Evolutionary conservation across 2,329 filamentous ascomycete species (phyloP).

Genomic region (Alternaria angustiovoidea): DNA sequence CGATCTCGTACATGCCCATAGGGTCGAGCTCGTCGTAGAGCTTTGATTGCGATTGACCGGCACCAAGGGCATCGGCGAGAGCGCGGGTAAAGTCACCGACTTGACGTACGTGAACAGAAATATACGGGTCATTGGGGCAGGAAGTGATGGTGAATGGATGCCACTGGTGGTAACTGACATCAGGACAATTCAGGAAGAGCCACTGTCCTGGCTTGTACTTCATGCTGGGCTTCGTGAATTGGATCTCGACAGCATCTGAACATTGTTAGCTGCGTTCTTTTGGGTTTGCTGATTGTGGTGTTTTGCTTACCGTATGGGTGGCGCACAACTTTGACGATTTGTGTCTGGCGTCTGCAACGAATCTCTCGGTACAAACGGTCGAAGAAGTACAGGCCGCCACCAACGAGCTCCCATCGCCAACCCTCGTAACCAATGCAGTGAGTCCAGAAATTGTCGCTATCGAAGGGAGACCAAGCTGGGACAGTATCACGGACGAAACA

Average conservation of each 20-base stretch:
- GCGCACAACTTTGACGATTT: slow-evolving; percentile 91
- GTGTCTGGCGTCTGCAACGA: slow-evolving; percentile 80
- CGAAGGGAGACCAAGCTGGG: slow-evolving; percentile 81
- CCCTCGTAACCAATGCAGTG: slow-evolving; percentile 96
- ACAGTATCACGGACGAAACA: slow-evolving; percentile 92
- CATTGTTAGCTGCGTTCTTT: slow-evolving; percentile 37
- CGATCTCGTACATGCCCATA: slow-evolving; percentile 97
- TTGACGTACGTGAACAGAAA: slow-evolving; percentile 93
- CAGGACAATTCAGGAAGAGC: slow-evolving; percentile 94
- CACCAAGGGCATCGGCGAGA: slow-evolving; percentile 96
- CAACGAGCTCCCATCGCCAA: slow-evolving; percentile 95
- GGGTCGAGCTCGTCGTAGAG: slow-evolving; percentile 91
- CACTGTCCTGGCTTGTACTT: slow-evolving; percentile 98
- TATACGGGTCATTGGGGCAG: slow-evolving; percentile 93
- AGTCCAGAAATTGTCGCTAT: slow-evolving; percentile 80
- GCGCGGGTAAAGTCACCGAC: slow-evolving; percentile 94
- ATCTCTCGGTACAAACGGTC: slow-evolving; percentile 94
- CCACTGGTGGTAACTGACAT: slow-evolving; percentile 90
- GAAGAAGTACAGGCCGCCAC: slow-evolving; percentile 82
- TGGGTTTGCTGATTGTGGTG: not conserved
- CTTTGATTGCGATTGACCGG: slow-evolving; percentile 84
- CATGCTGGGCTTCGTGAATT: slow-evolving; percentile 96
- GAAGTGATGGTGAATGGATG: slow-evolving; percentile 99
- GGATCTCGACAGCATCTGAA: slow-evolving; percentile 90
- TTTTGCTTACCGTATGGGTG: slow-evolving; percentile 82